Percentiles rank a stretch among this genome's conserved stretches.
Conservation (phyloP, 768 basidiomycete genomes). For the Lentinula lateritia region DNA sequence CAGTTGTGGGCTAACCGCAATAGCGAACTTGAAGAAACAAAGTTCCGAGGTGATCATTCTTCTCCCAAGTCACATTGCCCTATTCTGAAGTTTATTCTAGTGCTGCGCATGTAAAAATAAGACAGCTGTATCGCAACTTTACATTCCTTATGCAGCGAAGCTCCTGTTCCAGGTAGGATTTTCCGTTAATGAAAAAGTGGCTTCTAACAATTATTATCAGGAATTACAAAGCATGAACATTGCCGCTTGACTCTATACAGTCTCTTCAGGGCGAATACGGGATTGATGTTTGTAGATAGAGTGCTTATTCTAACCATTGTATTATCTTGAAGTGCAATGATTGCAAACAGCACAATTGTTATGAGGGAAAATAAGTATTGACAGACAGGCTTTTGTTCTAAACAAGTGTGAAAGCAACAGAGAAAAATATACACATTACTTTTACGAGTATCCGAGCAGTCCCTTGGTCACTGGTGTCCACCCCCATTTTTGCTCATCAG, state of each 20-base stretch:
- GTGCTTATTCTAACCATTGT: constrained; percentile 9
- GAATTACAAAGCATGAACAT: constrained; percentile 97
- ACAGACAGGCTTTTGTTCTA: background rate
- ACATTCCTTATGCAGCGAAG: constrained; percentile 96
- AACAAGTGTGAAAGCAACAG: background rate
- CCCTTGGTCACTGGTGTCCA: constrained; percentile 3
- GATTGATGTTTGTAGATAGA: constrained; percentile 34
- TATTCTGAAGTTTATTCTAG: constrained; percentile 19
- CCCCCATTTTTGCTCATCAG: constrained; percentile 31
- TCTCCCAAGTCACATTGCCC: background rate
- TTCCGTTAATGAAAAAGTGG: background rate
- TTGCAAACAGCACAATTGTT: no score
- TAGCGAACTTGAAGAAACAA: constrained; percentile 99
- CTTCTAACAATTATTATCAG: constrained; percentile 27
- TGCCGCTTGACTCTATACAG: constrained; percentile 80
- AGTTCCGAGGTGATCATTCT: constrained; percentile 69
- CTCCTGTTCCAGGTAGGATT: constrained; percentile 81
- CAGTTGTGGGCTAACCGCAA: constrained; percentile 93
- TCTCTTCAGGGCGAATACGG: constrained; percentile 81
- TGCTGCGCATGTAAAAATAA: constrained; percentile 98
- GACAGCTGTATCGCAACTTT: constrained; percentile 86
- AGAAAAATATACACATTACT: background rate
- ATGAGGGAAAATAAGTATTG: background rate
- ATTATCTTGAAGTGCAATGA: no score
- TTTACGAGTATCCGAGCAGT: background rate